Conservation (phyloP, 805 yeast species). For the Kuraishia hungarica region DNA sequence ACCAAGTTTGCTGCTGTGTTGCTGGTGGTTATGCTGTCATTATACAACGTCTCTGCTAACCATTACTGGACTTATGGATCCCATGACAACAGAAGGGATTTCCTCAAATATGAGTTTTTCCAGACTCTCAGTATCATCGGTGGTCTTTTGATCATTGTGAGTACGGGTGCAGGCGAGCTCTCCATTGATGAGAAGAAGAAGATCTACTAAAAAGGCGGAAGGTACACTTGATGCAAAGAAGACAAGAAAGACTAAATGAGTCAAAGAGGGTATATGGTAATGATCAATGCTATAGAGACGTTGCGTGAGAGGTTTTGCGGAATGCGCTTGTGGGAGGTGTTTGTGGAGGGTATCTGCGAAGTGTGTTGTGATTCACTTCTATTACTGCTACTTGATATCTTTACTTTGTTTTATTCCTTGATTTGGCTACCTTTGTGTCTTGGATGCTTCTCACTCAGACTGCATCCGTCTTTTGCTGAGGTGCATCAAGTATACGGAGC, state of each 20-base stretch:
- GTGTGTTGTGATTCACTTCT: too few relatives aligned
- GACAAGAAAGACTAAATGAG: too few relatives aligned
- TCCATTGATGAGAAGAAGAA: constrained; percentile 95
- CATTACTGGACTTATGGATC: constrained; percentile 80
- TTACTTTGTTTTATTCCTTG: background rate
- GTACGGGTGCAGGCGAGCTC: constrained; percentile 94
- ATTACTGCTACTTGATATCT: background rate
- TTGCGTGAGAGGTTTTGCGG: too few relatives aligned
- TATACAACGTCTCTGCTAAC: constrained; percentile 73
- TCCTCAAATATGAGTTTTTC: constrained; percentile 84
- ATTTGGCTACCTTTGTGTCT: background rate
- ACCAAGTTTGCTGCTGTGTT: constrained; percentile 80
- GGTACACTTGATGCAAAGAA: background rate
- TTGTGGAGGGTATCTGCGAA: too few relatives aligned
- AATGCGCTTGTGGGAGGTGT: too few relatives aligned
- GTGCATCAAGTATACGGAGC: background rate
- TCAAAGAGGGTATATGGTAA: too few relatives aligned
- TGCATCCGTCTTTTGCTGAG: too few relatives aligned
- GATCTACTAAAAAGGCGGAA: constrained; percentile 47
- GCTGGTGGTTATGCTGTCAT: constrained; percentile 57
- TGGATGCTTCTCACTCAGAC: too few relatives aligned
- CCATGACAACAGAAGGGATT: constrained; percentile 76
- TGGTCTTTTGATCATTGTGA: constrained; percentile 81
- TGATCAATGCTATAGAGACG: too few relatives aligned
- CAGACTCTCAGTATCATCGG: constrained; percentile 94